Base-by-base conservation (phyloP, 371 early-diverging fungal species). In the Mucor velutinosus region DNA sequence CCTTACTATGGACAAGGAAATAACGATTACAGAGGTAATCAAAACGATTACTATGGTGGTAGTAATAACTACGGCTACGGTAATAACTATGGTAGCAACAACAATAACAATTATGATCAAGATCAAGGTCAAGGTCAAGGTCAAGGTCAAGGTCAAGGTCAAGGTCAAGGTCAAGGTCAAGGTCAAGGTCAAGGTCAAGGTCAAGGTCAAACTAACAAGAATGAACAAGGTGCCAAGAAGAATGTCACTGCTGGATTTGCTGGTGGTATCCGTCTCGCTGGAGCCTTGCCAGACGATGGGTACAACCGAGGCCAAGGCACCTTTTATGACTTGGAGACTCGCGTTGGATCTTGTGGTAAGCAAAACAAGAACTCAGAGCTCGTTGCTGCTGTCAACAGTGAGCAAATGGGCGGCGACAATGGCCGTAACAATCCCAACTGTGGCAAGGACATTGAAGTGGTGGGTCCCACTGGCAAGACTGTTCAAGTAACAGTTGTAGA, bases 401-500 rank as follows among this genome's bases (percentile, higher is more conserved):
- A 70, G 6, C 69, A 71, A 45, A 73, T 83, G 72, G 77, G 76
- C 57, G 60, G 57, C 58, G 60, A 60, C 5, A 49, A 32, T 35
- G 33, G 63, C 1, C 51, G 49, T 12, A 60, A 61, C 4, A 85
- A 85, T 17, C 56, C 71, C 4, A 72, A 82, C 11, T 89, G 90
- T 66, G 83, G 82, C 21, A 80, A 84, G 64, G 27, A 63, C 7
- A 75, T 83, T 4, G 77, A 66, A 41, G 63, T 86, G 0, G 65
- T 61, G 12, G 86, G 86, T 19, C 82, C 85, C 12, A 76, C 65
- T 55, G 84, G 83, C 7, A 66, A 67, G 10, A 62, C 60, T 2
- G 73, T 85, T 19, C 66, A 66, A 25, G 87, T 76, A 7, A 75
- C 43, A 4, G 64, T 86, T 47, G 75, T 83, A 12, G 88, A 86